Percentiles rank a stretch among this genome's conserved stretches.
Evolutionary conservation across 2,329 filamentous ascomycete genomes (phyloP).

Genomic region (Fusarium beomiforme): DNA sequence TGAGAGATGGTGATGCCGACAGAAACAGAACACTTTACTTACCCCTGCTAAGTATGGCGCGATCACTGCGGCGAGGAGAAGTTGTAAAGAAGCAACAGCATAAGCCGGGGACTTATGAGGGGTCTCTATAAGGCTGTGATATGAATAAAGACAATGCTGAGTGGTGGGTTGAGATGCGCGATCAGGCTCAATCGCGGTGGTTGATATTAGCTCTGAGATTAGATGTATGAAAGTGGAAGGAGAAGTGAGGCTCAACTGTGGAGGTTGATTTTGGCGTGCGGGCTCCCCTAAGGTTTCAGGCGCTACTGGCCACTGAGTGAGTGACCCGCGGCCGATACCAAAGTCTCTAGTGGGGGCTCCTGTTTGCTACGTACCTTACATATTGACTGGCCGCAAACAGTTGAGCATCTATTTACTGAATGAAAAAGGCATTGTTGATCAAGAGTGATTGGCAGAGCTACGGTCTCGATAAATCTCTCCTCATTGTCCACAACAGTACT

Average conservation of each 20-base stretch:
- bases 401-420: not conserved
- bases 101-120: not conserved
- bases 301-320: constrained; percentile 30
- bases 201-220: constrained; percentile 30
- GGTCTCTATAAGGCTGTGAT: not conserved
- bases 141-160: not conserved
- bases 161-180: constrained; percentile 15
- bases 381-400: not conserved
- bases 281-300: constrained; percentile 28
- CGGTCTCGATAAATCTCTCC: not conserved
- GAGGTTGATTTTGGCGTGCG: constrained; percentile 31
- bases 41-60: constrained; percentile 32
- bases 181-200: constrained; percentile 1
- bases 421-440: not conserved
- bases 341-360: not conserved
- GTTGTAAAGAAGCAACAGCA: constrained; percentile 2
- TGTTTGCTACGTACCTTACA: not conserved
- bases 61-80: constrained; percentile 13
- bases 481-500: not conserved
- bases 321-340: not conserved
- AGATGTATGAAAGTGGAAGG: constrained; percentile 29
- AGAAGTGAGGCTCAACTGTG: constrained; percentile 29
- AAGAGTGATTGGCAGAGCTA: not conserved
- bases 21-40: constrained; percentile 23
- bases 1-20: not conserved